Conservation (phyloP, 305 asterid genomes). For the Fraxinus sp. region DNA sequence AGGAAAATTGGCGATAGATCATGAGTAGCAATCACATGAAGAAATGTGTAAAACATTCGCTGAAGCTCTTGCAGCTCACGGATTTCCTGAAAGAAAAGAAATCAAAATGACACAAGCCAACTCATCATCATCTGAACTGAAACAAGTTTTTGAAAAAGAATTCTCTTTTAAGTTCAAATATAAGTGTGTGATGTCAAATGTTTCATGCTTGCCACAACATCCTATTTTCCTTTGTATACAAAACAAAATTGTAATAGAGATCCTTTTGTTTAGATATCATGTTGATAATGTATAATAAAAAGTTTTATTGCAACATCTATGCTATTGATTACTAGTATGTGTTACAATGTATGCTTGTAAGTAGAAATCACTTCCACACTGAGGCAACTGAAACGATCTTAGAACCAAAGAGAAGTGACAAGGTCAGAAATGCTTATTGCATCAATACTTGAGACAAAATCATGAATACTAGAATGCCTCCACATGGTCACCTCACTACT, state of each 20-base stretch:
- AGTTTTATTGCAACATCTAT: not conserved
- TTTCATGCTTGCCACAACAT: not conserved
- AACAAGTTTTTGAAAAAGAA: not conserved
- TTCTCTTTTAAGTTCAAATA: not conserved
- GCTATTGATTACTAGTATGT: not conserved
- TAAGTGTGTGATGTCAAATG: no score
- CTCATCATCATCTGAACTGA: conserved; percentile 3
- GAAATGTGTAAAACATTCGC: conserved; percentile 66
- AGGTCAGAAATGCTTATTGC: conserved; percentile 1
- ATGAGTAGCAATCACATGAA: conserved; percentile 76
- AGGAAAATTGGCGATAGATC: conserved; percentile 78
- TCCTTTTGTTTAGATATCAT: not conserved
- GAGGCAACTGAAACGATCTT: conserved; percentile 7
- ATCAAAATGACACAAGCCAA: conserved; percentile 10
- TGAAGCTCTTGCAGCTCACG: conserved; percentile 92
- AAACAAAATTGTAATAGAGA: not conserved
- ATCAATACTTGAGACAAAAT: not conserved
- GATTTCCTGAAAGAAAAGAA: conserved; percentile 60
- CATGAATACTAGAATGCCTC: not conserved
- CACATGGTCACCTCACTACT: not conserved
- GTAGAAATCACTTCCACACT: not conserved
- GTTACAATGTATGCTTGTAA: not conserved
- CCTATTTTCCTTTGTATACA: not conserved
- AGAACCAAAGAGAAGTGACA: not conserved
- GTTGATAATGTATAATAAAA: conserved; percentile 9